Conservation (phyloP, 768 basidiomycete genomes). For the Tylopilus vinaceipallidus region DNA sequence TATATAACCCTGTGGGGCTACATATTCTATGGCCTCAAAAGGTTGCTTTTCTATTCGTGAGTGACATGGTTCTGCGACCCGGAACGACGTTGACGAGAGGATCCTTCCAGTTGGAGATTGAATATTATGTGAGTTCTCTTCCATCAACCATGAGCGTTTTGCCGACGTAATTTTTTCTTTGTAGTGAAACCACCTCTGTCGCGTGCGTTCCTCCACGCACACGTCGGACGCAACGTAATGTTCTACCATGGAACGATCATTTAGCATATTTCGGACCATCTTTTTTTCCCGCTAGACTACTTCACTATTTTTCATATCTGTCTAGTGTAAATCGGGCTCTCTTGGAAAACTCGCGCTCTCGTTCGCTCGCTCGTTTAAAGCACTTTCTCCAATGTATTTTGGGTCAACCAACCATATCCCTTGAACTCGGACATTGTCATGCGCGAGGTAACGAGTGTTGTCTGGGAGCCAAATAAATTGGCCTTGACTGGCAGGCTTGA, state of each 20-base stretch:
- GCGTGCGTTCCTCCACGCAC: not conserved
- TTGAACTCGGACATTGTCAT: no score
- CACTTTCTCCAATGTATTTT: conserved; percentile 7
- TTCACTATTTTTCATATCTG: conserved; percentile 3
- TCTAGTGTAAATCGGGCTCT: not conserved
- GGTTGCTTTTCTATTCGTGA: conserved; percentile 88
- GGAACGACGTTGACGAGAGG: not conserved
- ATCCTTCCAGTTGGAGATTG: conserved; percentile 78
- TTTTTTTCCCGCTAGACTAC: conserved; percentile 10
- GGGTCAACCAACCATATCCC: no score
- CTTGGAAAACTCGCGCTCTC: not conserved
- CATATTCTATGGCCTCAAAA: conserved; percentile 83
- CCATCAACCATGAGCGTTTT: not conserved
- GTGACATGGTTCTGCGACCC: conserved; percentile 34
- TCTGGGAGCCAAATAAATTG: no score
- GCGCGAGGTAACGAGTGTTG: no score
- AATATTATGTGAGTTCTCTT: conserved; percentile 73
- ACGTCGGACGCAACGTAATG: conserved; percentile 4
- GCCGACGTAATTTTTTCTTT: not conserved
- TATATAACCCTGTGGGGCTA: conserved; percentile 86
- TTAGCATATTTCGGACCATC: conserved; percentile 14
- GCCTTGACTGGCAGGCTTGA: no score
- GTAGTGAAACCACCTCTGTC: conserved; percentile 21
- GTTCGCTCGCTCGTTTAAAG: not conserved
- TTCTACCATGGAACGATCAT: conserved; percentile 6